Base-by-base conservation (phyloP, 768 basidiomycete species). In the Suillus spraguei region DNA sequence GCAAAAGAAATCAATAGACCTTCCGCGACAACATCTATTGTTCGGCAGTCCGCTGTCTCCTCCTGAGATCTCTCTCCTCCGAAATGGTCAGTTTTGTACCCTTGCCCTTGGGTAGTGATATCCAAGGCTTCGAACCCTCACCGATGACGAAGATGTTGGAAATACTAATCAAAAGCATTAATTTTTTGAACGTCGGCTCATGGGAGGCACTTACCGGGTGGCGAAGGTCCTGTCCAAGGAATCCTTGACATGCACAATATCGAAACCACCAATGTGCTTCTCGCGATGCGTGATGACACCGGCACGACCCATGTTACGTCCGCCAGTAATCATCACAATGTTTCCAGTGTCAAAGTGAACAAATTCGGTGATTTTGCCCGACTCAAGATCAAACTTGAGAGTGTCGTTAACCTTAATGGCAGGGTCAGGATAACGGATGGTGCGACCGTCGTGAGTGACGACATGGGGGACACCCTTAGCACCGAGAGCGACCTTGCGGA, bases 381-480 rank as follows among this genome's bases (percentile, higher is more conserved):
- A 90, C 78, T 94, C 92, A 66, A 99, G 82, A 80, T 99, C 97
- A 76, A 91, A 99, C 80, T 94, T 97, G 79, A 99, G 88, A 60
- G 95, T 95, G 82, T 99, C 97, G 85, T 99, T 97, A 79, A 93
- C 94, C 73, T 84, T 87, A 87, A 99, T 95, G 70, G 80, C 78
- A 36, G 97, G 97, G 79, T 99, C 97, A 70, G 97, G 97, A 83
- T 98, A 99, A 67, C 97, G 96, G 83, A 99, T 99, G 68, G 97
- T 99, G 77, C 97, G 95, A 60, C 97, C 97, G 74, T 99, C 97
- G 83, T 99, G 97, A 69, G 97, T 98, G 80, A 98, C 94, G 70
- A 99, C 84, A 84, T 96, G 89, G 61, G 97, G 97, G 56, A 99
- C 95, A 70, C 95, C 95, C 76, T 93, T 92, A 69, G 87, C 84